phyloP scores from a whole-genome alignment of 1,284 basidiomycete genomes.

The Filobasidium uniguttulatum region DNA sequence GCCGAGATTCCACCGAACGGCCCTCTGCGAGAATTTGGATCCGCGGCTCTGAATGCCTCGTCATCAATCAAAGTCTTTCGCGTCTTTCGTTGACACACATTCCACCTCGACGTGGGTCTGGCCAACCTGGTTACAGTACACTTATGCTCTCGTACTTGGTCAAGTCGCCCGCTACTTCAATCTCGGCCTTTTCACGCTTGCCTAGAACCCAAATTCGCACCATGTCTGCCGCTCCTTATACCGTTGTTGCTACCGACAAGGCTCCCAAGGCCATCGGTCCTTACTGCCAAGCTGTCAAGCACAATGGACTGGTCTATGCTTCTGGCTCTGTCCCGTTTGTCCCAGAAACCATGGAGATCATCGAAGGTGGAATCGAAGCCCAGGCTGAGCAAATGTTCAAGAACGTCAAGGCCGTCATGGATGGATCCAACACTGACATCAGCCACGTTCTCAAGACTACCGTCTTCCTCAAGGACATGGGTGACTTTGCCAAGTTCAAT shows the following conservation, averaged over 20 bases:
- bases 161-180: too few species aligned
- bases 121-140: too few species aligned
- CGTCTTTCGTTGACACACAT: too few species aligned
- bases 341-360: slow-evolving; percentile 58
- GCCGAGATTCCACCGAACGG: too few species aligned
- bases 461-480: slow-evolving; percentile 85
- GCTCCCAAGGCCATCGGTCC: slow-evolving; percentile 79
- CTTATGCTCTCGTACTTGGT: too few species aligned
- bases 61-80: too few species aligned
- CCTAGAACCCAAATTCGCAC: too few species aligned
- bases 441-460: slow-evolving; percentile 75
- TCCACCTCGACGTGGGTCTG: too few species aligned
- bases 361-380: slow-evolving; percentile 62
- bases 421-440: slow-evolving; percentile 62
- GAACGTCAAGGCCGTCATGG: slow-evolving; percentile 72
- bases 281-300: slow-evolving; percentile 73
- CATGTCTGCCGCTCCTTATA: slow-evolving; percentile 26
- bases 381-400: slow-evolving; percentile 75
- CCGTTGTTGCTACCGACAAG: slow-evolving; percentile 36
- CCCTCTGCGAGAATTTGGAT: too few species aligned
- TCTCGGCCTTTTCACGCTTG: too few species aligned
- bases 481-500: slow-evolving; percentile 78
- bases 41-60: too few species aligned
- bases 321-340: slow-evolving; percentile 83
- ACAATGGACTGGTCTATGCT: slow-evolving; percentile 71